A percentile compares a stretch with the other conserved stretches of the same genome.
Conservation (phyloP, 2,329 filamentous ascomycete genomes). For the Pyrenophora graminea region DNA sequence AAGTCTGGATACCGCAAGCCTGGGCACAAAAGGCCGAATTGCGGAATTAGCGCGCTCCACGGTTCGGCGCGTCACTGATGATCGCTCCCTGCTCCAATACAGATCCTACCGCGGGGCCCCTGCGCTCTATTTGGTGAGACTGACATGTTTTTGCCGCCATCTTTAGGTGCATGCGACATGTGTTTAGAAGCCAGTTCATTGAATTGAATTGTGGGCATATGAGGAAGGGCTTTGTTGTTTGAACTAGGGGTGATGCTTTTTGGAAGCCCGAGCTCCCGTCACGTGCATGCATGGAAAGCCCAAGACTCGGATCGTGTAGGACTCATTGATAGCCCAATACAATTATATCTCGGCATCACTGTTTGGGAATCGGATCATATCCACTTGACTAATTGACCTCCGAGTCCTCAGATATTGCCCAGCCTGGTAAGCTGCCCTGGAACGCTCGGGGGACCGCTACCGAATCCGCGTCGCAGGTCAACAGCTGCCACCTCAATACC, state of each 20-base stretch:
- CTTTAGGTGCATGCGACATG: no score
- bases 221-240: no score
- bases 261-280: constrained; percentile 3
- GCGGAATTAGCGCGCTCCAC: constrained; percentile 16
- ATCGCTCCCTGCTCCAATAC: no score
- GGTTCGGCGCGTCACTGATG: constrained; percentile 12
- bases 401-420: background rate
- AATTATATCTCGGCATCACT: no score
- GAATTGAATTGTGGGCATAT: no score
- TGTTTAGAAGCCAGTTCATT: no score
- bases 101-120: background rate
- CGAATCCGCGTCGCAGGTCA: constrained; percentile 8
- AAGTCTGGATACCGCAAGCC: constrained; percentile 27
- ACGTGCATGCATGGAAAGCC: constrained; percentile 1
- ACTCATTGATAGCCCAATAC: no score
- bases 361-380: no score
- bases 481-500: constrained; percentile 12
- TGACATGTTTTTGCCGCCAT: no score
- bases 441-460: constrained; percentile 14
- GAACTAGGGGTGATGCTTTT: no score
- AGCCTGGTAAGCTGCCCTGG: background rate
- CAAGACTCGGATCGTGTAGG: background rate
- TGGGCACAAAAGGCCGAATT: constrained; percentile 19
- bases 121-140: no score
- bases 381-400: no score